phyloP scores from a whole-genome alignment of 2,329 filamentous ascomycete species.

The Cadophora malorum region DNA sequence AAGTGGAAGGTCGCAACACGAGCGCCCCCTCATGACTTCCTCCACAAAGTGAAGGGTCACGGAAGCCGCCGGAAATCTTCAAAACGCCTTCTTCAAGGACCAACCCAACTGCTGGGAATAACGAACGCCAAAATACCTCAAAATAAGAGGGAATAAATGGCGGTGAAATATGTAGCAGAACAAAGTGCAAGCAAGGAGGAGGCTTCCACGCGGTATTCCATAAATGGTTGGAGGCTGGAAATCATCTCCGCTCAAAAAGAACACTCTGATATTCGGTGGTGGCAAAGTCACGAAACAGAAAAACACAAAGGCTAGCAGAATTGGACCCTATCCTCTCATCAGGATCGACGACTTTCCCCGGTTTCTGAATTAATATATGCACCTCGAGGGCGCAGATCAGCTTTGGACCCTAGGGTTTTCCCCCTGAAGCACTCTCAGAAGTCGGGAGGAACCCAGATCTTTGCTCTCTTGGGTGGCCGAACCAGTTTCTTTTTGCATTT shows the following conservation, averaged over 20 bases:
- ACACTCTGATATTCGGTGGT: neutral
- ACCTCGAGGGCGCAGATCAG: constrained; percentile 8
- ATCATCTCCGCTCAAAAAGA: constrained; percentile 2
- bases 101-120: constrained; percentile 24
- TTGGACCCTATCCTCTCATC: neutral
- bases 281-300: constrained; percentile 8
- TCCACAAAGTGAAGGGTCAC: constrained; percentile 18
- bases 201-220: constrained; percentile 21
- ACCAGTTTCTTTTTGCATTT: constrained; percentile 18
- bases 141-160: constrained; percentile 12
- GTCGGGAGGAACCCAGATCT: neutral
- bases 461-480: neutral
- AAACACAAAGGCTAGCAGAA: neutral
- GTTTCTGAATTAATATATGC: neutral
- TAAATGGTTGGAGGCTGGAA: neutral
- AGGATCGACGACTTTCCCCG: constrained; percentile 12
- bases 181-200: constrained; percentile 1
- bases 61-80: constrained; percentile 24
- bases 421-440: constrained; percentile 1
- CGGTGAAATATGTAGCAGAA: constrained; percentile 24
- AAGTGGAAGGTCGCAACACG: constrained; percentile 21
- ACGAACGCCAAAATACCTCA: constrained; percentile 24
- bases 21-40: constrained; percentile 20
- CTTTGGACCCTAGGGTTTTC: neutral
- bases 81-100: constrained; percentile 11